These are phyloP conservation scores for Peniophora sp. DNA, from an alignment of 1,284 basidiomycete genomes.

Conservation along the genomic window DNA sequence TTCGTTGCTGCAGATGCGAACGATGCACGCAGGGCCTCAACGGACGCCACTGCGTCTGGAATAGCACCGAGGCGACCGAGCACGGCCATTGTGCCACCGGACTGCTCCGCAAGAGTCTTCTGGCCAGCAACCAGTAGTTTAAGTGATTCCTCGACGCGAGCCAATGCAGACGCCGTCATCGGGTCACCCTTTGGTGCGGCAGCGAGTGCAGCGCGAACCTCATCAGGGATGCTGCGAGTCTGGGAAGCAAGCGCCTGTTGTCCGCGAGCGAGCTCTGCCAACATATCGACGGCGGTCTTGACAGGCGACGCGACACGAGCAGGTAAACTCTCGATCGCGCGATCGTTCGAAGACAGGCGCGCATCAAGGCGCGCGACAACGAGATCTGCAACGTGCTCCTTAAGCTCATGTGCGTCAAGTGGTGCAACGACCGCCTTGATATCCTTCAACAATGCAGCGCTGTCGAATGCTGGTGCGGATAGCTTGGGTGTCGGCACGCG, in stretches of 20 bases:
- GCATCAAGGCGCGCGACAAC: conserved; percentile 78
- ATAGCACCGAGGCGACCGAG: conserved; percentile 45
- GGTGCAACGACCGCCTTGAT: conserved; percentile 63
- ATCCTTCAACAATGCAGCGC: conserved; percentile 53
- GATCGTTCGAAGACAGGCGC: conserved; percentile 67
- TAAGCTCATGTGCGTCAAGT: conserved; percentile 75
- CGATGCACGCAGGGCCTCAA: conserved; percentile 37
- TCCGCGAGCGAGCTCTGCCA: conserved; percentile 31
- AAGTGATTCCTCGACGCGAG: conserved; percentile 35
- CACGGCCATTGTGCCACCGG: conserved; percentile 41
- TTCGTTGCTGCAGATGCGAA: conserved; percentile 45
- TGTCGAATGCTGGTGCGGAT: conserved; percentile 50
- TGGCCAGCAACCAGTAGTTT: conserved; percentile 29
- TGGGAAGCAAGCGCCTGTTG: conserved; percentile 34
- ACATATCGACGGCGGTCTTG: conserved; percentile 32
- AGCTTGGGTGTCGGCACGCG: conserved; percentile 14
- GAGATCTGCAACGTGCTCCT: conserved; percentile 78
- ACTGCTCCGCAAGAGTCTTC: conserved; percentile 34
- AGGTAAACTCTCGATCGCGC: conserved; percentile 50
- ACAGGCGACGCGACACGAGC: conserved; percentile 49
- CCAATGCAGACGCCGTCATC: conserved; percentile 42
- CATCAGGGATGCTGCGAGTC: conserved; percentile 8
- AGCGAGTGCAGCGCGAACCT: conserved; percentile 8
- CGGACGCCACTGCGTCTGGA: conserved; percentile 52
- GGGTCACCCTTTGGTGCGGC: conserved; percentile 34